Evolutionary conservation across 1,284 basidiomycete species (phyloP), one percentile per base, ranked within the genome.

Genomic region (Erythrobasidium hasegawianum): DNA sequence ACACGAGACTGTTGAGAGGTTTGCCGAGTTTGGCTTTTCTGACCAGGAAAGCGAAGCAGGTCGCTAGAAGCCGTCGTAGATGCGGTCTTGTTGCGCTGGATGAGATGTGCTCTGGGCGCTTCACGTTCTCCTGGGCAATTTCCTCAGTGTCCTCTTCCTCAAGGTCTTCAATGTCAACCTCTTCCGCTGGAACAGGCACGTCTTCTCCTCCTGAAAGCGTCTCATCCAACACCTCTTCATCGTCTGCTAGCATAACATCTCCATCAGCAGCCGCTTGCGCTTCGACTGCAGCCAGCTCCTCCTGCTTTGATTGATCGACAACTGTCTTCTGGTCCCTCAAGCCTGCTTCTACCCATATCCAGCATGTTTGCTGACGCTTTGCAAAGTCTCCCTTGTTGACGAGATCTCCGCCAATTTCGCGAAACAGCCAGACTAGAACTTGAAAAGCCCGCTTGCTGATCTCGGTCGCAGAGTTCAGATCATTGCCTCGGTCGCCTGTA

Each of bases 1-100:
- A 40, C 29, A 67, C 52, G 5, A 74, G 50, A 13, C 47, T 57
- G 2, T 69, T 69, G n/a, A 68, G 33, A 22, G 20, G 11, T 16
- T 52, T 33, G 13, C 59, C 53, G 5, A 59, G n/a, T 16, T 64
- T 40, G 14, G 70, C 68, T 24, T 72, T 72, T 55, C 73, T 69
- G 1, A 73, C 69, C 56, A 75, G 67, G 68, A 67, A 72, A 5
- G 72, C 67, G 59, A 75, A 73, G 14, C 72, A 64, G 40, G 69
- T 71, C 22, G 68, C 72, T n/a, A 75, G 64, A 0, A 75, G 69
- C 8, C 69, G 68, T 16, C 72, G 71, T 0, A 73, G 72, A 33
- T 74, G 72, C 7, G 72, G 73, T 0, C 70, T 72, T 11, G 72
- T 73, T 22, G 71, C 69, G 47, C 71, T 71, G 29, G 59, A 50